Base-by-base conservation (phyloP, 2,329 filamentous ascomycete genomes). In the Dissoconium aciculare region DNA sequence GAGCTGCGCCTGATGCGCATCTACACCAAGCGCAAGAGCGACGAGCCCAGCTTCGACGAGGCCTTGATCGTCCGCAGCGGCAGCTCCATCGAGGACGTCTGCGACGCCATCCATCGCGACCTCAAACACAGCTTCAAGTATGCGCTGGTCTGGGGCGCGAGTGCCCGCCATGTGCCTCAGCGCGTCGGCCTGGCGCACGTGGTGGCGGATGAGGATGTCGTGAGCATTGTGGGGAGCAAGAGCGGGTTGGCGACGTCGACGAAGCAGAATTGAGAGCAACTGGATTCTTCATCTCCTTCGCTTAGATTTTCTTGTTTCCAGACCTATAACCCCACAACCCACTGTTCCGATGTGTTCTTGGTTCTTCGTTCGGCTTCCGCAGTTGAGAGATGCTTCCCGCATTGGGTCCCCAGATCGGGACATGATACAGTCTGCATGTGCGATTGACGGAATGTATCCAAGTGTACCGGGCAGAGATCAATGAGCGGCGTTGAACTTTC, bases 111-210 rank as follows among this genome's bases (percentile, higher is more conserved):
- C 44, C 89, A 98, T 60, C 69, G 89, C 39, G 89, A 74, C 15
- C 63, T 98, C 43, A 98, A 95, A 70, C 91, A 98, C 40, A 93
- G 84, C 4, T 98, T 95, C 69, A 98, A 95, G 65, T 94, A 95
- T 60, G 91, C 89, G 3, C 60, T 95, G 43, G 89, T 98, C 0
- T 98, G 91, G 91, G 89, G 89, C 4, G 85, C 85, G 11, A 95
- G 87, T 57, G 89, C 89, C 19, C 74, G 83, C 49, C 91, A 98
- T 63, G 67, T 95, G 19, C 89, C 91, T 19, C 89, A 98, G 64
- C 67, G 89, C 39, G 87, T 94, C 21, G 91, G 89, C 1, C 57
- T 98, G 48, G 65, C 71, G 5, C 89, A 98, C 64, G 49, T 71
- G 9, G 85, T 98, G 15, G 52, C 62, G 4, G 73, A 78, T 46